Evolutionary conservation across 2,329 filamentous ascomycete genomes (phyloP), one percentile per base, ranked within the genome.

Genomic region (Aspergillus ibericus): DNA sequence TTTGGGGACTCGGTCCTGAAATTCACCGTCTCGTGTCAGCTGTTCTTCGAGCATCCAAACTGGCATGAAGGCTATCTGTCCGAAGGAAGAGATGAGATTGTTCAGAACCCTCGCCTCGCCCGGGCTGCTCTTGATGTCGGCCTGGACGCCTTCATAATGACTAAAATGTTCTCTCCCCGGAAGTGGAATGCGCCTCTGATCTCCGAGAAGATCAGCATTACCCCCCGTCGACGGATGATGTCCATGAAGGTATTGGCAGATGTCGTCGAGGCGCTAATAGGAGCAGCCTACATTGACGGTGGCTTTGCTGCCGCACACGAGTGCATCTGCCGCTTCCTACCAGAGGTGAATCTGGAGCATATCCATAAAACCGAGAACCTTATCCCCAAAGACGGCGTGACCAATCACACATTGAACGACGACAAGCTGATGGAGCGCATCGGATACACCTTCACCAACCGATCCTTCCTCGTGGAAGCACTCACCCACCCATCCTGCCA

Each of bases 1-100:
- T 77, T 97, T 0, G 95, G 95, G 0, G 93, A 98, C 68, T 87
- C 86, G 0, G 80, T 96, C 1, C 80, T 98, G 36, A 98, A 98
- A 68, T 84, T 88, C 57, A 85, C 85, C 48, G 82, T 89, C 0
- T 85, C 87, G 0, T 72, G 91, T 1, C 88, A 92, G 56, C 80
- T 93, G 4, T 80, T 82, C 69, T 80, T 81, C 16, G 70, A 80
- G 32, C 74, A 92, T 60, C 83, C 84, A 0, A 75, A 81, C 4
- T 92, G 85, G 82, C 91, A 91, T 0, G 93, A 97, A 74, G 88
- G 90, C 0, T 88, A 88, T 60, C 81, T 98, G 0, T 88, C 88
- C 0, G 75, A 78, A 2, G 82, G 82, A 60, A 93, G 93, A 66
- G 86, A 89, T 59, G 81, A 79, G 0, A 80, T 91, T 1, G 87